Percentiles rank a stretch among this genome's conserved stretches.
phyloP scores from a whole-genome alignment of 257 asterid species.

The Capsicum chinense region DNA sequence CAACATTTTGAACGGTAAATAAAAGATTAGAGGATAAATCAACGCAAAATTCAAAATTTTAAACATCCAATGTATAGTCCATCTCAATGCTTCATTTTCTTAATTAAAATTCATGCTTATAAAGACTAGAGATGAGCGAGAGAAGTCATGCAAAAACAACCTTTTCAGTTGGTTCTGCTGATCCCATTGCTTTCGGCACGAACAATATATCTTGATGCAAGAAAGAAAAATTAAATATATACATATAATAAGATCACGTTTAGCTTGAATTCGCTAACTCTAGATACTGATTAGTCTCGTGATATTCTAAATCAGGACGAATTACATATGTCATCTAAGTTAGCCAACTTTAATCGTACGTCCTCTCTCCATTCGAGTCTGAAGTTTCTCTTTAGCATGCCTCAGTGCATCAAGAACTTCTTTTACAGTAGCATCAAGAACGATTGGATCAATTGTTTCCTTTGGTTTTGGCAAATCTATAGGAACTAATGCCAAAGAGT shows the following conservation, averaged over 20 bases:
- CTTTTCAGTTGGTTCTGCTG: neutral
- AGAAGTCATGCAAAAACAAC: too few relatives aligned
- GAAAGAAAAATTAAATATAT: neutral
- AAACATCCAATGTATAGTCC: neutral
- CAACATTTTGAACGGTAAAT: too few relatives aligned
- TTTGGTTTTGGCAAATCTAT: constrained; percentile 40
- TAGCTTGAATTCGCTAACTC: neutral
- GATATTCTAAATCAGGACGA: neutral
- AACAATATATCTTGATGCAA: neutral
- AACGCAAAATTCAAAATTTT: neutral
- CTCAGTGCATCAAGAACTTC: constrained; percentile 61
- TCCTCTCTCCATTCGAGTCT: constrained; percentile 59
- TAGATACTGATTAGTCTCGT: neutral
- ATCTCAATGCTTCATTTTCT: neutral
- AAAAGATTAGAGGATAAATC: too few relatives aligned
- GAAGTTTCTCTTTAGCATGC: constrained; percentile 68
- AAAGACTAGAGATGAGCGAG: neutral
- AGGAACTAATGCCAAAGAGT: constrained; percentile 55
- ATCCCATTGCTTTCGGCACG: neutral
- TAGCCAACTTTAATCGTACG: constrained; percentile 53
- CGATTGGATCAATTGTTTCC: constrained; percentile 52
- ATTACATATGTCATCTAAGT: neutral
- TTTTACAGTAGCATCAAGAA: constrained; percentile 69
- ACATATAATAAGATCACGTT: neutral
- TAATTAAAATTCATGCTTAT: neutral